Percentiles rank a stretch among this genome's conserved stretches.
These are phyloP conservation scores for Colletotrichum camelliae DNA, from an alignment of 2,329 filamentous ascomycete genomes.

Conservation along the genomic window DNA sequence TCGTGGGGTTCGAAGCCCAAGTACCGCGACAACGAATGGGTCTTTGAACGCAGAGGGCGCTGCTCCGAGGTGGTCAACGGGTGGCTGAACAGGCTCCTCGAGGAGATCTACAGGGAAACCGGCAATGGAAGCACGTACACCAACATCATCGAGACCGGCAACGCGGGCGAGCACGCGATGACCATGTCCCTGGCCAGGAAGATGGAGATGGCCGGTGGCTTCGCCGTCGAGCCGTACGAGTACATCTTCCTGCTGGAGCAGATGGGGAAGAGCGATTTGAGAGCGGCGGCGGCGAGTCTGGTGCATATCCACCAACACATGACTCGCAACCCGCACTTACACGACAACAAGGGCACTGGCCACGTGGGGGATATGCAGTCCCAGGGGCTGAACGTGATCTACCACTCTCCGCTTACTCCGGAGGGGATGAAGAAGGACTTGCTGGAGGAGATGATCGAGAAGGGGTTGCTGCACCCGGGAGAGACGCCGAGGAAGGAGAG, in stretches of 20 bases:
- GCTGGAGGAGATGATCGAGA: neutral
- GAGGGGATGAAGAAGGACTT: neutral
- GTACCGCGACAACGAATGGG: neutral
- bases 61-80: neutral
- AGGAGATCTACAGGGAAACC: neutral
- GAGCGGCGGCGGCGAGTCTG: too few species aligned
- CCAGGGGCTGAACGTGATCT: neutral
- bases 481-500: neutral
- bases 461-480: neutral
- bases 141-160: neutral
- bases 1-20: conserved; percentile 6
- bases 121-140: neutral
- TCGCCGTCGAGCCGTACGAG: conserved; percentile 5
- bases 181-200: neutral
- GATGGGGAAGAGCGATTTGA: neutral
- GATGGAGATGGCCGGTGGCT: neutral
- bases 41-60: neutral
- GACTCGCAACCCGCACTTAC: conserved; percentile 5
- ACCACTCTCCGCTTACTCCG: neutral
- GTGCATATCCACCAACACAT: neutral
- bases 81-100: neutral
- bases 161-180: conserved; percentile 7
- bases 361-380: neutral
- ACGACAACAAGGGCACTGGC: conserved; percentile 8
- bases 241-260: neutral